Percentiles rank a stretch among this genome's conserved stretches.
phyloP scores from a whole-genome alignment of 768 basidiomycete genomes.

The Lactifluus subvellereus region DNA sequence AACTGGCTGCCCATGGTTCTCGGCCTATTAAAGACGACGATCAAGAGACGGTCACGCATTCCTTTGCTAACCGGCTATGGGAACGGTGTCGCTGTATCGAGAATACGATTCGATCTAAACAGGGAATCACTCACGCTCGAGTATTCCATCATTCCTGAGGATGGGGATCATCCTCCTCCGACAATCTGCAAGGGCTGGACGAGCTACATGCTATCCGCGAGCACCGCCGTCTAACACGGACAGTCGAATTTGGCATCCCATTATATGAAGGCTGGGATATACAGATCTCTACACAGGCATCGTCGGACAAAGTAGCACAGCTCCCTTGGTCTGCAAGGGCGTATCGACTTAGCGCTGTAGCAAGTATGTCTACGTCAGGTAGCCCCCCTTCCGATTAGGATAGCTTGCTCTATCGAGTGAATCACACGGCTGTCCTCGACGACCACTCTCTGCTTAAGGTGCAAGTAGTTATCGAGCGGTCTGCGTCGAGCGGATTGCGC shows the following conservation, averaged over 20 bases:
- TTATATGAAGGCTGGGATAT: constrained; percentile 81
- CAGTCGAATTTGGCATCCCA: constrained; percentile 78
- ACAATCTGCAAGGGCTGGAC: constrained; percentile 45
- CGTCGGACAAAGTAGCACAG: constrained; percentile 62
- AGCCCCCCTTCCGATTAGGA: constrained; percentile 40
- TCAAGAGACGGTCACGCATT: constrained; percentile 66
- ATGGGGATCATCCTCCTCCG: constrained; percentile 44
- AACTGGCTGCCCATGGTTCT: constrained; percentile 80
- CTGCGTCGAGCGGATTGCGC: constrained; percentile 70
- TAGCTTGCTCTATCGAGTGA: constrained; percentile 55
- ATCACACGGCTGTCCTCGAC: constrained; percentile 65
- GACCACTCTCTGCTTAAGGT: constrained; percentile 80
- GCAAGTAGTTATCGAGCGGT: constrained; percentile 71
- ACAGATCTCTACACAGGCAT: constrained; percentile 67
- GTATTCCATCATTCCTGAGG: constrained; percentile 77
- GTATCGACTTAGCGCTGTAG: constrained; percentile 37
- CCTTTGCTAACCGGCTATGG: constrained; percentile 76
- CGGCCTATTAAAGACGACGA: constrained; percentile 75
- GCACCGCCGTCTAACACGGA: constrained; percentile 61
- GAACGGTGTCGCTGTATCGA: constrained; percentile 73
- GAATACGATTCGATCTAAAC: constrained; percentile 72
- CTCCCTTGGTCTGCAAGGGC: constrained; percentile 70
- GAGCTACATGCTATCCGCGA: constrained; percentile 62
- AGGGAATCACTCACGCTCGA: constrained; percentile 78
- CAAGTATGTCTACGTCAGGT: constrained; percentile 30